Evolutionary conservation across 306 rosid genomes (phyloP).

Genomic region (Cucurbita pepo): DNA sequence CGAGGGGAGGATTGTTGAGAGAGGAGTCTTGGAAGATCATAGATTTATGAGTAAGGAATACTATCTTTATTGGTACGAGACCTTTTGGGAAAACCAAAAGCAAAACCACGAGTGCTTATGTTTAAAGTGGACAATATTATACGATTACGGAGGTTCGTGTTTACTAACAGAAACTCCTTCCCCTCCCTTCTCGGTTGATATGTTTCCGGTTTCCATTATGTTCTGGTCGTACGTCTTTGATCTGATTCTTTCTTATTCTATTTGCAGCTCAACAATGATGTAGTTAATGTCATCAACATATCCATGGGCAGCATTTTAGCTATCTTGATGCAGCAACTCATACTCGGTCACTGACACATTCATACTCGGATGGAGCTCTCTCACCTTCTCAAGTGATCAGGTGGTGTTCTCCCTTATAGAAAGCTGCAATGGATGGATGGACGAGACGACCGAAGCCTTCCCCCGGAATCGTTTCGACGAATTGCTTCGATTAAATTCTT

Average conservation of each 20-base stretch:
- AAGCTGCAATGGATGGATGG: background rate
- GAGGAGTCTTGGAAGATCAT: too few relatives aligned
- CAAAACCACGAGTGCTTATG: too few relatives aligned
- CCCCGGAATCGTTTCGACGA: background rate
- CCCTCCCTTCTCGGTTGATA: background rate
- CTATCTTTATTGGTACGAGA: too few relatives aligned
- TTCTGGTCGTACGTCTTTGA: background rate
- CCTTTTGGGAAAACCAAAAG: too few relatives aligned
- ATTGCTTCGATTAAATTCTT: too few relatives aligned
- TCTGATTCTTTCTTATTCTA: background rate
- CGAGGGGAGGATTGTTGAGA: too few relatives aligned
- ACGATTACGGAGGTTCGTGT: too few relatives aligned
- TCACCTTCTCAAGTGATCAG: background rate
- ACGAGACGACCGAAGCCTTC: background rate
- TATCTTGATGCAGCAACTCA: slow-evolving; percentile 63
- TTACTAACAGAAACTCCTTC: background rate
- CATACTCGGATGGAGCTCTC: slow-evolving; percentile 9
- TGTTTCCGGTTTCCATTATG: background rate
- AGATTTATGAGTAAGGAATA: too few relatives aligned
- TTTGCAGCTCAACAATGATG: slow-evolving; percentile 86
- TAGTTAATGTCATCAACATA: slow-evolving; percentile 79
- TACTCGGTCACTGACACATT: slow-evolving; percentile 23
- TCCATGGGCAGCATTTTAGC: slow-evolving; percentile 79
- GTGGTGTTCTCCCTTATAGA: background rate
- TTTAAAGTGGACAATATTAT: too few relatives aligned